Evolutionary conservation across 495 filamentous ascomycete genomes (phyloP), one percentile per base, ranked within the genome.

Genomic region (Penicillium verhagenii): DNA sequence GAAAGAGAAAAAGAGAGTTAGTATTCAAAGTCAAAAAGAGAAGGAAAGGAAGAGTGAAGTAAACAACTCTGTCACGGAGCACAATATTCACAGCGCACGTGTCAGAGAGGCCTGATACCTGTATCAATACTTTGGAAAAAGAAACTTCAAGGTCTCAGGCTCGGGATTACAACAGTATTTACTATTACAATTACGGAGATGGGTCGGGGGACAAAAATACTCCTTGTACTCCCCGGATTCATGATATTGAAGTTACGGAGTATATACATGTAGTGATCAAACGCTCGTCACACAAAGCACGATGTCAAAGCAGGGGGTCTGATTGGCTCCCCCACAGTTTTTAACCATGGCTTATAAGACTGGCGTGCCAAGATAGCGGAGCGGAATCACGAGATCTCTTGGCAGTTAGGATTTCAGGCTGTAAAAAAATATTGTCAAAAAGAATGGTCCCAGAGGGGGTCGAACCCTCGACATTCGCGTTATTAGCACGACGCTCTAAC

Each of bases 261-360:
- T n/a, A n/a, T n/a, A n/a, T n/a, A n/a, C n/a, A n/a, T 45, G 23
- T 4, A 45, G 42, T 45, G 42, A 24, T 45, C 42, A 28, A 45
- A n/a, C 20, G 14, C 13, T 26, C 42, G 42, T 45, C 42, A 45
- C 23, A 45, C 42, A 10, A 45, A 14, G 42, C 42, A 45, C 23
- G 42, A 16, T 26, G 42, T 45, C 14, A n/a, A n/a, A 14, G 6
- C 23, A 16, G 7, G 23, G 10, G 14, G 14, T n/a, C 21, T 45
- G 9, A 45, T 45, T 45, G 42, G 42, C 21, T 44, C n/a, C n/a
- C n/a, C n/a, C n/a, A n/a, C n/a, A n/a, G n/a, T n/a, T n/a, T n/a
- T n/a, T n/a, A n/a, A n/a, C n/a, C n/a, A n/a, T n/a, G n/a, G n/a
- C n/a, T n/a, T n/a, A n/a, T n/a, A n/a, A n/a, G n/a, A n/a, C n/a